These are phyloP conservation scores for Acacia pycnantha DNA, from an alignment of 331 rosid genomes.

Conservation along the genomic window DNA sequence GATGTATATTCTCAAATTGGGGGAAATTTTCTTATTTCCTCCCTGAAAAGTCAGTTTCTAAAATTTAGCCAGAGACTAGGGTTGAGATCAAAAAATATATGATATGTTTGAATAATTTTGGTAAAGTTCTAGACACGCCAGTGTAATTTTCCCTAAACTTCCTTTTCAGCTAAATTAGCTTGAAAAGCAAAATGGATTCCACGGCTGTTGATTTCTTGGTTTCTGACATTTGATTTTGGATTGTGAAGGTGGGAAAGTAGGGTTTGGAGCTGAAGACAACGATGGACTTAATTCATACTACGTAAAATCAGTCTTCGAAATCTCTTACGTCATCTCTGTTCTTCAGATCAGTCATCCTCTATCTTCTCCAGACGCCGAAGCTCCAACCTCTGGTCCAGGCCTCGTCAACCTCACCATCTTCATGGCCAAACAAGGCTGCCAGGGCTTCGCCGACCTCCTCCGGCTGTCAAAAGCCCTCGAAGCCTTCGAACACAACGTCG, in stretches of 20 bases:
- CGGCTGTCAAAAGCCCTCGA: constrained; percentile 40
- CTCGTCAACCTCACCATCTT: constrained; percentile 45
- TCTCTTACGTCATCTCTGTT: constrained; percentile 54
- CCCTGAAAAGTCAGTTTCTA: neutral
- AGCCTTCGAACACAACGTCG: constrained; percentile 41
- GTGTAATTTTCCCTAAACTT: neutral
- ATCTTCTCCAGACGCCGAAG: constrained; percentile 65
- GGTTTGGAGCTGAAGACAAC: constrained; percentile 52
- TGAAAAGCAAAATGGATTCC: neutral
- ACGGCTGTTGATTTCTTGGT: neutral
- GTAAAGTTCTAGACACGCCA: neutral
- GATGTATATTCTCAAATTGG: neutral
- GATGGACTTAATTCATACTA: constrained; percentile 47
- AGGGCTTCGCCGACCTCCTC: constrained; percentile 55
- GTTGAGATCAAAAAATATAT: neutral
- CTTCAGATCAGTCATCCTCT: constrained; percentile 54
- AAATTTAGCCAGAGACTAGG: no score
- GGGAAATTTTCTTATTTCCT: no score
- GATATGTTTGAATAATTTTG: neutral
- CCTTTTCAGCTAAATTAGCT: neutral
- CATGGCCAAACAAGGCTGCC: constrained; percentile 61
- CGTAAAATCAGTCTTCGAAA: constrained; percentile 53
- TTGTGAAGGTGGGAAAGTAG: constrained; percentile 50
- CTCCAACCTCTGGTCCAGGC: constrained; percentile 61
- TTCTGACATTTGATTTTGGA: neutral